phyloP scores from a whole-genome alignment of 139 green algal species.

The Coelastrella sp. region DNA sequence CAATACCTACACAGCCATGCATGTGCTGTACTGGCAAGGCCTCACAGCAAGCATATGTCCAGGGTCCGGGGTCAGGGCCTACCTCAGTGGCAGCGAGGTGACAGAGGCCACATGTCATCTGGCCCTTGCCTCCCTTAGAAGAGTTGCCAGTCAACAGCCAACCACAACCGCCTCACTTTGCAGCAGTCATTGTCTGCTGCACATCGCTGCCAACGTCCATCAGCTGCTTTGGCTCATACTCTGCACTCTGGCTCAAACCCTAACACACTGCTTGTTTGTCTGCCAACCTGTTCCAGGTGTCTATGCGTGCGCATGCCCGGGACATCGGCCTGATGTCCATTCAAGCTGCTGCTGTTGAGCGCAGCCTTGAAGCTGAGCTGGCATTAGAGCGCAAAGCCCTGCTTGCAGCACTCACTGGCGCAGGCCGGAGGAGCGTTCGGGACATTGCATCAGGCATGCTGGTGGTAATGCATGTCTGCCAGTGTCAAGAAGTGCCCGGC shows the following conservation, averaged over 20 bases:
- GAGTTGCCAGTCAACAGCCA: too few relatives aligned
- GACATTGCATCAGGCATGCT: slow-evolving; percentile 26
- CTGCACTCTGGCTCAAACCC: too few relatives aligned
- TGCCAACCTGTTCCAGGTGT: slow-evolving; percentile 62
- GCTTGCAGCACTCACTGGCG: slow-evolving; percentile 25
- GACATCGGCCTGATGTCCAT: slow-evolving; percentile 73
- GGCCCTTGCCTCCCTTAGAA: too few relatives aligned
- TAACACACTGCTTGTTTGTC: background rate
- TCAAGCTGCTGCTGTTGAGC: slow-evolving; percentile 60
- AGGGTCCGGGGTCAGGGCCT: too few relatives aligned
- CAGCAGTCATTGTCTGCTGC: background rate
- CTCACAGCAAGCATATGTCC: too few relatives aligned
- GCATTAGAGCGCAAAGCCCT: slow-evolving; percentile 66
- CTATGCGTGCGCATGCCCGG: slow-evolving; percentile 59
- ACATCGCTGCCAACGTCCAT: slow-evolving; percentile 56
- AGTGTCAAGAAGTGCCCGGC: background rate
- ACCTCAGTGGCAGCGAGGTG: too few relatives aligned
- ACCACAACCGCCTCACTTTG: too few relatives aligned
- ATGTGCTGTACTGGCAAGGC: too few relatives aligned
- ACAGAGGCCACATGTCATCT: too few relatives aligned
- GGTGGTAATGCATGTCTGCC: background rate
- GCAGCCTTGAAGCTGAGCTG: slow-evolving; percentile 66
- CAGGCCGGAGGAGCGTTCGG: background rate
- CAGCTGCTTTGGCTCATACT: too few relatives aligned
- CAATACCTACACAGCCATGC: too few relatives aligned